phyloP scores from a whole-genome alignment of 352 stramenopile genomes.

The Pythium coloratum region DNA sequence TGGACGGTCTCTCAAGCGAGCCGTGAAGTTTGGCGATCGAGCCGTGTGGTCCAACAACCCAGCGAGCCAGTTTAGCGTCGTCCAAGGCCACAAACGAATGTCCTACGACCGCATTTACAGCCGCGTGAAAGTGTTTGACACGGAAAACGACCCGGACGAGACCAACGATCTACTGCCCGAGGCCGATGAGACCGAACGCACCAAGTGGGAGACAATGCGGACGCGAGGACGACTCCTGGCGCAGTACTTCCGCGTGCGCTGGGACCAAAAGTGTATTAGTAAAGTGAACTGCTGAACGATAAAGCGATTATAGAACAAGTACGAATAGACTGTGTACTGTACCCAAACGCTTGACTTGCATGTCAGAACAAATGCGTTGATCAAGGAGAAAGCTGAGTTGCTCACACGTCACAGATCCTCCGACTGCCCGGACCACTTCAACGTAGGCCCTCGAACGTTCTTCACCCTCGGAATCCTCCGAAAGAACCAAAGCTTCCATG shows the following conservation, averaged over 20 bases:
- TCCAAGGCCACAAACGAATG: conserved; percentile 34
- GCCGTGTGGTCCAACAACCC: conserved; percentile 56
- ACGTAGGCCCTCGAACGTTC: not conserved
- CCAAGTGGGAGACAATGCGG: not conserved
- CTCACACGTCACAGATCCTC: not conserved
- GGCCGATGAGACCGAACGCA: not conserved
- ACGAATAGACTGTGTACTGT: not conserved
- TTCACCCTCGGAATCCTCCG: not conserved
- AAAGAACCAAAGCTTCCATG: not conserved
- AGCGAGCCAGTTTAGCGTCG: conserved; percentile 36
- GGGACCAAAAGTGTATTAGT: not conserved
- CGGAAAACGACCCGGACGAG: conserved; percentile 38
- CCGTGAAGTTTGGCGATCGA: conserved; percentile 27
- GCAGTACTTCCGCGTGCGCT: not conserved
- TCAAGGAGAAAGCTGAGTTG: not conserved
- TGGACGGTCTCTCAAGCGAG: conserved; percentile 38
- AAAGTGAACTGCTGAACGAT: not conserved
- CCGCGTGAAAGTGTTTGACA: conserved; percentile 38
- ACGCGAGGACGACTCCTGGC: not conserved
- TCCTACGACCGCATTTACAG: conserved; percentile 39
- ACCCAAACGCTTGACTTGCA: too few relatives aligned
- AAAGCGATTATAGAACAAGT: not conserved
- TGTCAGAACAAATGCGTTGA: too few relatives aligned
- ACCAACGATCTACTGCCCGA: conserved; percentile 17
- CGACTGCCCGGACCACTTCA: not conserved